Conservation (phyloP, 1,284 basidiomycete species). For the Fomitopsis palustris region DNA sequence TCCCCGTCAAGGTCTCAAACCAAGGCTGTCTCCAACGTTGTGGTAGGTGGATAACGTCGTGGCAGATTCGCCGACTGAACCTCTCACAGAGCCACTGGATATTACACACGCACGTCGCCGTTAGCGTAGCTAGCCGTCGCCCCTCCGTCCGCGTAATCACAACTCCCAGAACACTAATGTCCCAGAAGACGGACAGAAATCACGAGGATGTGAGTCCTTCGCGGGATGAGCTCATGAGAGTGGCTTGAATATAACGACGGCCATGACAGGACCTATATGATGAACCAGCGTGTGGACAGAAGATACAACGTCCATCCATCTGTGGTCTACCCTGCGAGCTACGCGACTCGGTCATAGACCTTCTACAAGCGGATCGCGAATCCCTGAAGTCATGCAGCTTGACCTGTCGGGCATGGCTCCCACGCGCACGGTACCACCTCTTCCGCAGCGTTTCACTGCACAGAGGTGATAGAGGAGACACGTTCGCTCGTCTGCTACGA, state of each 20-base stretch:
- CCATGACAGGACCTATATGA: background rate
- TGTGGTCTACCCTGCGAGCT: slow-evolving; percentile 27
- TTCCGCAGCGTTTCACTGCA: slow-evolving; percentile 19
- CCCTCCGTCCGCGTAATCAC: background rate
- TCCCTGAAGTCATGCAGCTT: slow-evolving; percentile 29
- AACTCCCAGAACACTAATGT: background rate
- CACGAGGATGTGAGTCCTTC: background rate
- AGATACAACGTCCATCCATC: background rate
- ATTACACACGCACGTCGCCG: background rate
- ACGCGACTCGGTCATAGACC: slow-evolving; percentile 30
- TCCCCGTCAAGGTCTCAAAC: too few relatives aligned
- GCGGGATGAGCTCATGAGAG: background rate
- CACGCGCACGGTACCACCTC: slow-evolving; percentile 30
- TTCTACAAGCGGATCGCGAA: slow-evolving; percentile 22
- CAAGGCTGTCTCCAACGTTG: too few relatives aligned
- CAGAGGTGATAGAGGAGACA: slow-evolving; percentile 13
- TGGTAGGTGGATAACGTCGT: background rate
- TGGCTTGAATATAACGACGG: background rate
- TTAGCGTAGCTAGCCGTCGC: background rate
- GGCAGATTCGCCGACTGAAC: background rate
- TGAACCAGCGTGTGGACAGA: background rate
- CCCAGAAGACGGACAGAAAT: background rate
- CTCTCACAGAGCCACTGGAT: background rate
- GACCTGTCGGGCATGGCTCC: slow-evolving; percentile 33
- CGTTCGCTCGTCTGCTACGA: slow-evolving; percentile 14